phyloP scores from a whole-genome alignment of 768 basidiomycete genomes.

The Xerocomus potaroensis region DNA sequence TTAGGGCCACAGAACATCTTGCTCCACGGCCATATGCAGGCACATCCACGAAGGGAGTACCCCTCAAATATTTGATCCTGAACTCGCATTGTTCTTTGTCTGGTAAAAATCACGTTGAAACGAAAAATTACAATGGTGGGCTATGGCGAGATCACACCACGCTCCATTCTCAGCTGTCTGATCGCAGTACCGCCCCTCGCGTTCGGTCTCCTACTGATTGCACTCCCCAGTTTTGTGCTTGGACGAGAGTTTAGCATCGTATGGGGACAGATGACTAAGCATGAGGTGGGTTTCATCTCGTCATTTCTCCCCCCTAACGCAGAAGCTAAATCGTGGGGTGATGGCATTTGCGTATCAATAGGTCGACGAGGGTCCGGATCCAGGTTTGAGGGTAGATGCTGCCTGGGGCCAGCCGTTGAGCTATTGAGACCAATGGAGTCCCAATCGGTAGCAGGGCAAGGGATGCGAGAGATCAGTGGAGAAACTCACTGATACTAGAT shows the following conservation, averaged over 20 bases:
- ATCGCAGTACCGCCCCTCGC: constrained; percentile 83
- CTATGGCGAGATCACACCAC: constrained; percentile 88
- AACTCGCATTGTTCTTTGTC: no score
- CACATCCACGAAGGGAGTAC: constrained; percentile 50
- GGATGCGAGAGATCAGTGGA: no score
- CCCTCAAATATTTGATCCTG: no score
- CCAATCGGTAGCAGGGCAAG: no score
- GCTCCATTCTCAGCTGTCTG: constrained; percentile 81
- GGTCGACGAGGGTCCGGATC: constrained; percentile 1
- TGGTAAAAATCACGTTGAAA: no score
- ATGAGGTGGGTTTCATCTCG: constrained; percentile 39
- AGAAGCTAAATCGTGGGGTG: neutral
- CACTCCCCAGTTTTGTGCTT: constrained; percentile 87
- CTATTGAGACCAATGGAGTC: no score
- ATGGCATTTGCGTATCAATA: neutral
- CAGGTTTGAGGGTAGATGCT: no score
- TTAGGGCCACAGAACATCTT: constrained; percentile 14
- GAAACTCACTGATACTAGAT: no score
- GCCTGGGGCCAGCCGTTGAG: no score
- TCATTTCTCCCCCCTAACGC: neutral
- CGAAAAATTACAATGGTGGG: constrained; percentile 91
- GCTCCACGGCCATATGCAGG: constrained; percentile 17
- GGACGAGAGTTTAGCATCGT: constrained; percentile 88
- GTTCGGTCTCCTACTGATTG: constrained; percentile 85
- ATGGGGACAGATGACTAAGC: constrained; percentile 75